phyloP scores from a whole-genome alignment of 139 green algal genomes.

The Ettlia oleoabundans region DNA sequence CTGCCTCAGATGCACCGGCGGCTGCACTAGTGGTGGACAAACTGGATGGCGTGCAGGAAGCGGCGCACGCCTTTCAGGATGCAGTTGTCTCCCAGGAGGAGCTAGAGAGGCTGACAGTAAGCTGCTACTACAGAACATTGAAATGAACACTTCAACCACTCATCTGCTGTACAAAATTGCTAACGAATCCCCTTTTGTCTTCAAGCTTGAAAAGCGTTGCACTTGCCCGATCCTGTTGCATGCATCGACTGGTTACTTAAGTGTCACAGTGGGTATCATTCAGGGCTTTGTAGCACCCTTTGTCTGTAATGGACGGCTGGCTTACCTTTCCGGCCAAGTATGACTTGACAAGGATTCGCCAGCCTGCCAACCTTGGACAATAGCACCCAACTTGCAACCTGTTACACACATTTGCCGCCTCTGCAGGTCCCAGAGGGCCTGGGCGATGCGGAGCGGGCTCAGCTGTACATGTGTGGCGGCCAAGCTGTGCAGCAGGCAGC shows the following conservation, averaged over 20 bases:
- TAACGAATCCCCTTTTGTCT: neutral
- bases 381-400: too few species aligned
- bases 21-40: neutral
- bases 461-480: conserved; percentile 5
- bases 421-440: conserved; percentile 18
- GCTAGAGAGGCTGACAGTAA: conserved; percentile 14
- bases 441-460: conserved; percentile 17
- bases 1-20: neutral
- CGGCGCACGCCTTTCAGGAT: neutral
- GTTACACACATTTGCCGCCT: neutral
- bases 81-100: conserved; percentile 4
- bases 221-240: too few species aligned
- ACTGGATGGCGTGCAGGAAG: neutral
- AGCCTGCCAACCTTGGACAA: too few species aligned
- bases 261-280: too few species aligned
- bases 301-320: too few species aligned
- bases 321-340: too few species aligned
- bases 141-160: too few species aligned
- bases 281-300: too few species aligned
- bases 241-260: too few species aligned
- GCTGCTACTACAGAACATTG: too few species aligned
- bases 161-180: too few species aligned
- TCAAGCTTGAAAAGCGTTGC: neutral
- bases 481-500: conserved; percentile 19
- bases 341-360: too few species aligned